Percentiles rank a stretch among this genome's conserved stretches.
These are phyloP conservation scores for Roridomyces roridus DNA, from an alignment of 768 basidiomycete species.

Conservation along the genomic window DNA sequence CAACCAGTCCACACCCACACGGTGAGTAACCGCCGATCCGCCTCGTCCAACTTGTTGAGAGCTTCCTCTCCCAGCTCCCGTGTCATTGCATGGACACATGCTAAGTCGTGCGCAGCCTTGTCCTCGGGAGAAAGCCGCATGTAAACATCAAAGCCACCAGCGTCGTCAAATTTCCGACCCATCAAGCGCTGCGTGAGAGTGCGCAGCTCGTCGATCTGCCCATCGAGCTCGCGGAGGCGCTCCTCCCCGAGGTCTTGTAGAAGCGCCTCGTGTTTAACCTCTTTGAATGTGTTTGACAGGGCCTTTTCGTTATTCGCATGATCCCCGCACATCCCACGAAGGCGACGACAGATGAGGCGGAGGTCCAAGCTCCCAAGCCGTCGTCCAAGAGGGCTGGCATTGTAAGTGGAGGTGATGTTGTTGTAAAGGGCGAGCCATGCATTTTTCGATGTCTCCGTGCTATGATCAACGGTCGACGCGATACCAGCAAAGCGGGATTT, in stretches of 20 bases:
- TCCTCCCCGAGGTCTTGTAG: conserved; percentile 15
- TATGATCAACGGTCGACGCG: conserved; percentile 9
- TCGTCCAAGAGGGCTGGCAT: background rate
- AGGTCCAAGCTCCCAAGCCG: background rate
- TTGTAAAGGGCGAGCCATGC: conserved; percentile 3
- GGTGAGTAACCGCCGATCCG: conserved; percentile 12
- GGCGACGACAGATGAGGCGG: background rate
- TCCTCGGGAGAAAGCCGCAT: conserved; percentile 10
- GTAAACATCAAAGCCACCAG: conserved; percentile 15
- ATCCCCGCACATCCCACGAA: conserved; percentile 4
- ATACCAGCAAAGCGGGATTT: conserved; percentile 6
- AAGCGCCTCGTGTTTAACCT: background rate
- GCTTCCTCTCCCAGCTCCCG: conserved; percentile 18
- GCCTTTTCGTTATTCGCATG: conserved; percentile 8
- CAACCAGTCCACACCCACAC: conserved; percentile 21
- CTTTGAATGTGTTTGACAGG: background rate
- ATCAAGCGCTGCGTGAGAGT: background rate
- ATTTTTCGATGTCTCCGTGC: conserved; percentile 1
- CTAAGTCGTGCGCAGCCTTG: conserved; percentile 1
- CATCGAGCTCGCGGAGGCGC: background rate
- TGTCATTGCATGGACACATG: conserved; percentile 7
- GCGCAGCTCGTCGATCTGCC: conserved; percentile 1
- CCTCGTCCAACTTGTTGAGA: conserved; percentile 4
- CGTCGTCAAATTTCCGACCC: conserved; percentile 2
- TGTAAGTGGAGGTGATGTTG: background rate